Evolutionary conservation across 2,329 filamentous ascomycete genomes (phyloP).

Genomic region (Knufia fluminis): DNA sequence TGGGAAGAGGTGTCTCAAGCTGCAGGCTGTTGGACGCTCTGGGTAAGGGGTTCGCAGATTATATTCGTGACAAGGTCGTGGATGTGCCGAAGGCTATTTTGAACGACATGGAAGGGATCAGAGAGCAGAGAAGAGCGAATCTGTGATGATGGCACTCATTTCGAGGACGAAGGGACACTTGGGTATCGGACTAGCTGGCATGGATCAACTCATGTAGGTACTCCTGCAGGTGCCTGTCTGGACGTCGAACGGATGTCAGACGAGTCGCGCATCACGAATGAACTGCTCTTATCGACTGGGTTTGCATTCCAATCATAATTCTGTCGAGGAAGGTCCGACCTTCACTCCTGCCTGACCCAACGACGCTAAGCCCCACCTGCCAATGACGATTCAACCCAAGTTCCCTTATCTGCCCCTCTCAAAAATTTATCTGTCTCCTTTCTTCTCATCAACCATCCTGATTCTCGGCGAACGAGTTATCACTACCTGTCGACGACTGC

Average conservation of each 20-base stretch:
- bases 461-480: background rate
- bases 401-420: background rate
- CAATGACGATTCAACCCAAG: background rate
- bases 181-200: background rate
- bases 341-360: background rate
- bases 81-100: conserved; percentile 28
- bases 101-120: conserved; percentile 14
- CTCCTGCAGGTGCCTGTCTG: too few species aligned
- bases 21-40: conserved; percentile 40
- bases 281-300: background rate
- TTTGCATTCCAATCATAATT: background rate
- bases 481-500: background rate
- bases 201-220: background rate
- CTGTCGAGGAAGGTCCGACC: background rate
- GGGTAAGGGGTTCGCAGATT: conserved; percentile 47
- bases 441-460: background rate
- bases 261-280: too few species aligned
- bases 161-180: background rate
- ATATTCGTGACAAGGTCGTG: conserved; percentile 37
- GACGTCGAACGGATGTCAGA: too few species aligned
- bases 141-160: conserved; percentile 10
- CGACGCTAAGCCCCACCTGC: background rate
- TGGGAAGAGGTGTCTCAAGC: conserved; percentile 41
- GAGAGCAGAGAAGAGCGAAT: conserved; percentile 15
- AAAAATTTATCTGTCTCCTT: background rate